Evolutionary conservation across 192 early-diverging fungal genomes (phyloP), one percentile per base, ranked within the genome.

Genomic region (Coemansia umbellata): DNA sequence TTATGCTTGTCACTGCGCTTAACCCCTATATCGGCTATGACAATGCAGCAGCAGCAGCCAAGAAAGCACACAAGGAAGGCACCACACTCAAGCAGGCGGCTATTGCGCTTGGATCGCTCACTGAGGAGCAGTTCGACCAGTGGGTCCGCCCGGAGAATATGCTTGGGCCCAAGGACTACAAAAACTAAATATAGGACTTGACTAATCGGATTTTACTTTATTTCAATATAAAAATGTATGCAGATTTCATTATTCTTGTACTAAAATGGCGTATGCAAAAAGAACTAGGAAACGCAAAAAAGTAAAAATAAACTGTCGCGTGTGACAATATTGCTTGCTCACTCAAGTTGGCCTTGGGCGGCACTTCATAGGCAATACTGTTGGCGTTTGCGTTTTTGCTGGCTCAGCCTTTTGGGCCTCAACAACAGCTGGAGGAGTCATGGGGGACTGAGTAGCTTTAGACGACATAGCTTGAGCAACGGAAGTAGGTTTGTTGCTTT

Each of bases 1-100:
- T 97, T 47, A 97, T 98, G 97, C 84, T 99, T 59, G 97, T 99
- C 42, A 99, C 97, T 49, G 95, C 97, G 15, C 81, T 99, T 33
- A 99, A 99, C 84, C 92, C 92, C 27, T 81, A 97, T 64, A 97
- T 99, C 80, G 97, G 94, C 53, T 88, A 88, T 48, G 86, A 88
- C 56, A 87, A 91, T 23, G 95, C 97, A 19, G 94, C 97, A 44
- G 86, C 91, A 60, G 87, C 86, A 30, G 95, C 97, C 48, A 99
- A 99, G 85, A 94, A 94, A 81, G 93, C 95, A 24, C 92, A 95
- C 81, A 92, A 94, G 77, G 92, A 83, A 59, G 83, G 80, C 33
- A 85, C 82, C 14, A 84, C 86, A 17, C 81, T 97, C 53, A 95
- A 95, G 85, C 85, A 95, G 71, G 89, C 95, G n/a, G 91, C 92